Evolutionary conservation across 768 basidiomycete species (phyloP), one percentile per base, ranked within the genome.

Genomic region (Termitomyces sp.): DNA sequence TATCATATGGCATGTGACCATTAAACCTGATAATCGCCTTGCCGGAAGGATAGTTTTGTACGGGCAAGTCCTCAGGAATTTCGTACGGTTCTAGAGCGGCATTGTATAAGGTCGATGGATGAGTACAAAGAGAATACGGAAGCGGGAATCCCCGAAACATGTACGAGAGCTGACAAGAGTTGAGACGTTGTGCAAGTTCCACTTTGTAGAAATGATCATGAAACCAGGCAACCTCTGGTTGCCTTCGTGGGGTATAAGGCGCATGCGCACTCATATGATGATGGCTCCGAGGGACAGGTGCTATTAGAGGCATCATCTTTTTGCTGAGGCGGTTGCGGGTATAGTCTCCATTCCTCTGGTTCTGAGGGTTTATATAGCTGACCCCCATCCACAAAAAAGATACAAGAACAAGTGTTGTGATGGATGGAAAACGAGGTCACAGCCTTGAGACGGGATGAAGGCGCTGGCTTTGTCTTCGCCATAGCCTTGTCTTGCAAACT

Each of bases 61-160:
- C 43, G n/a, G 40, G 58, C n/a, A 70, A 57, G 28, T 67, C 59
- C 48, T 73, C 69, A 17, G 56, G 60, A 54, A 76, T 70, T 52
- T 75, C 72, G 50, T 69, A 76, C n/a, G 73, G 64, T 26, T 64
- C 65, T 46, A 70, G 62, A 28, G 69, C 68, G 21, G 70, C 57
- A 41, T 49, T 53, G 3, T 56, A 52, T 3, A 56, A 51, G 17
- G 66, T 67, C 64, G 58, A 14, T 53, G 58, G 48, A 66, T 64
- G 26, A n/a, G 26, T 10, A 56, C 55, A 40, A 62, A 58, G 50
- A 61, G 64, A 40, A 32, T 21, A n/a, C 12, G 38, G 70, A 55
- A 76, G 73, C 1, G 76, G 74, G 55, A 75, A 77, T 2, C 72
- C 72, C 14, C 51, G 57, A 22, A 68, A 71, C 60, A 71, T 65